Evolutionary conservation across 805 yeast species (phyloP), one percentile per base, ranked within the genome.

Genomic region (Lachancea meyersii): DNA sequence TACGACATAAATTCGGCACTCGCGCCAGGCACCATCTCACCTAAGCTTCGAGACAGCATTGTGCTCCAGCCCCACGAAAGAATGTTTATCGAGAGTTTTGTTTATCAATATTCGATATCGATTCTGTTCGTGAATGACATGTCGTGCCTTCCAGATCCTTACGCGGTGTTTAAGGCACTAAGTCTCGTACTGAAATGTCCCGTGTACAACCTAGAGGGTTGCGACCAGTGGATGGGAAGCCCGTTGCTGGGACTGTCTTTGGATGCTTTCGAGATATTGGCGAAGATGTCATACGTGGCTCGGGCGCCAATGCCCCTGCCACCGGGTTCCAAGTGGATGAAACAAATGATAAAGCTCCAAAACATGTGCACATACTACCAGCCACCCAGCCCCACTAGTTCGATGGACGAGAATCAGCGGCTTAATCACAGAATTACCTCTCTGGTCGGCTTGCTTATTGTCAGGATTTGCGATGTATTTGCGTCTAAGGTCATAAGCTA

Each of bases 61-160:
- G 31, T 41, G 6, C 28, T 45, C 32, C 52, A 34, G 50, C 58
- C 45, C 31, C 54, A 42, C 27, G 69, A 67, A 45, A 54, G 71
- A 34, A 68, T 70, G 51, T 60, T 69, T 34, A 43, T 69, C 22
- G 77, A 73, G 39, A 70, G 74, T 33, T 72, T 69, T 45, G 50
- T 71, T 3, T 70, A 66, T 53, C 69, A 67, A 43, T 72, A 67
- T 46, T 58, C 71, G 7, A 58, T 67, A 10, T 57, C 66, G 3
- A 47, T 73, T 4, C 60, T 71, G 26, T 61, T 66, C 35, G 60
- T 73, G n/a, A 53, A 62, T 3, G 54, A 50, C 17, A 46, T 54
- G 3, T 61, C 64, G 10, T 52, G 54, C 1, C 40, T 72, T 10
- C 74, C 76, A 1, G 61, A 69, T 19, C 78, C 79, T 3, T 71